These are phyloP conservation scores for Trametes cubensis DNA, from an alignment of 768 basidiomycete species.

Conservation along the genomic window DNA sequence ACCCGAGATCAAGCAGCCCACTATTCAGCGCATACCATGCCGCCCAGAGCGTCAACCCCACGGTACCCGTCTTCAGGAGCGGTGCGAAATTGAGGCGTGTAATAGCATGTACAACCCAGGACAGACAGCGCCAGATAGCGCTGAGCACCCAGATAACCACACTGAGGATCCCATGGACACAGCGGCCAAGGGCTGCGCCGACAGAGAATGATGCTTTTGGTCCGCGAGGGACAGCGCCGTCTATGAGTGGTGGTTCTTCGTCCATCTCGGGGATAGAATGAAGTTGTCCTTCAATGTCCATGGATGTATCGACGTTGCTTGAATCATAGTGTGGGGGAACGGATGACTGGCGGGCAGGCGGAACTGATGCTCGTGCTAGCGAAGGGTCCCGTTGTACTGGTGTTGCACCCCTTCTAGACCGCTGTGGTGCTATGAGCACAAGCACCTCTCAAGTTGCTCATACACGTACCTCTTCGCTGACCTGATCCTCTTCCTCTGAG, in stretches of 20 bases:
- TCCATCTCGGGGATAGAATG: conserved; percentile 68
- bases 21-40: conserved; percentile 47
- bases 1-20: conserved; percentile 24
- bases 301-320: conserved; percentile 30
- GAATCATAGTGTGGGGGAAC: conserved; percentile 42
- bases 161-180: conserved; percentile 43
- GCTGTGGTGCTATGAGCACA: conserved; percentile 16
- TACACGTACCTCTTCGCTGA: conserved; percentile 45
- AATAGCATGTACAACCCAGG: conserved; percentile 37
- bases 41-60: conserved; percentile 47
- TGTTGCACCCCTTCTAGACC: conserved; percentile 31
- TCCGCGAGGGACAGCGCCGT: conserved; percentile 37
- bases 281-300: conserved; percentile 54
- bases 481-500: conserved; percentile 44
- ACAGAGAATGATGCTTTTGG: conserved; percentile 42
- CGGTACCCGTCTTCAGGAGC: conserved; percentile 45
- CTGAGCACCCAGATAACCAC: conserved; percentile 27
- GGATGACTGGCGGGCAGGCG: conserved; percentile 39
- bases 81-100: conserved; percentile 37
- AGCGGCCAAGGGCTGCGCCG: conserved; percentile 47
- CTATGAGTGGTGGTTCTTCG: conserved; percentile 41
- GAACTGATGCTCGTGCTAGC: conserved; percentile 34
- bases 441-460: conserved; percentile 1
- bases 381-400: conserved; percentile 25
- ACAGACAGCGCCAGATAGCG: neutral